Base-by-base conservation (phyloP, 2,329 filamentous ascomycete genomes). In the Botrytis sinoallii region DNA sequence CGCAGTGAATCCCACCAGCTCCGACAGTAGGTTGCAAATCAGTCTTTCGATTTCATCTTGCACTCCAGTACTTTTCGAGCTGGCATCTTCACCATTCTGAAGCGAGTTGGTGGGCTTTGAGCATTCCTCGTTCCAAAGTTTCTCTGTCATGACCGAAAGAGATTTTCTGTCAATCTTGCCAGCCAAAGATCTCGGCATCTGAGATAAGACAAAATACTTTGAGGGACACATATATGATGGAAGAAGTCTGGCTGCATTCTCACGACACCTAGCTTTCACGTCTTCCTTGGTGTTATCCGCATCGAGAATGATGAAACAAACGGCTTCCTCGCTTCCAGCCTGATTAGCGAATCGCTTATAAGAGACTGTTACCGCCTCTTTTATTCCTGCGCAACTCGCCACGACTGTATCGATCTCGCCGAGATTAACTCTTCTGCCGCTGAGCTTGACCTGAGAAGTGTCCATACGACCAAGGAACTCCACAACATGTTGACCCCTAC, bases 351-450 rank as follows among this genome's bases (percentile, higher is more conserved):
- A 63, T 46, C 57, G 59, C 35, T 63, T 64, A 35, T 71, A 71
- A 48, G 55, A 71, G 40, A 64, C 69, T 61, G 59, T 71, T 22
- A 64, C 59, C 59, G 69, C 69, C 55, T 61, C 69, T 64, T 64
- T 71, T 1, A 63, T 40, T 32, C 59, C 59, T 48, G 14, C 9
- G 8, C 35, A 63, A 25, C 40, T 65, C 10, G n/a, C 38, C 12
- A 72, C 35, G n/a, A 72, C 60, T 3, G 59, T 65, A 48, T 72
- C 25, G 3, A 91, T 90, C 79, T 91, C 89, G 32, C 86, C 87
- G 74, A 91, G 87, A 76, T 91, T 89, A 12, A 91, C 84, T 61
- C 89, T 83, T 78, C 91, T 89, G 0, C 89, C 89, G 57, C 89
- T 86, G n/a, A 91, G 82, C 78, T 91, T 91, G 71, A 90, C 86